These are phyloP conservation scores for Dillenia turbinata DNA, from an alignment of 164 flowering plant species.

Conservation along the genomic window DNA sequence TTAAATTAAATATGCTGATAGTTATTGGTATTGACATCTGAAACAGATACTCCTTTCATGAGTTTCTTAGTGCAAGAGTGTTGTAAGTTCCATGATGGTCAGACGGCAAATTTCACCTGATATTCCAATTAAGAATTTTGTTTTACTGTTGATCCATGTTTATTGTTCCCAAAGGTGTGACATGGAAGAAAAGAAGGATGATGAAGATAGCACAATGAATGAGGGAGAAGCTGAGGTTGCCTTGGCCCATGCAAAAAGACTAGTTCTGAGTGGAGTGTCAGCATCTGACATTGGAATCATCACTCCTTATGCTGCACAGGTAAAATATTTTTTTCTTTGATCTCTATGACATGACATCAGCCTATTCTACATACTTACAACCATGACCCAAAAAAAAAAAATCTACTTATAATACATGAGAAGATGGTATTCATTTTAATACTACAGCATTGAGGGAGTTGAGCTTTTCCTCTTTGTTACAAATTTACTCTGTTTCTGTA, in stretches of 20 bases:
- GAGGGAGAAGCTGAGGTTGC: conserved; percentile 99
- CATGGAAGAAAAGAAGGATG: conserved; percentile 99
- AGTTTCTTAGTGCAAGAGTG: conserved; percentile 1
- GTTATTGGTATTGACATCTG: too few species aligned
- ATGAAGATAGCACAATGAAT: conserved; percentile 95
- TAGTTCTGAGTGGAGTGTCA: conserved; percentile 71
- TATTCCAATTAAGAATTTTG: neutral
- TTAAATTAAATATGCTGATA: too few species aligned
- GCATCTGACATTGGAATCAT: conserved; percentile 93
- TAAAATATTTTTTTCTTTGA: conserved; percentile 11
- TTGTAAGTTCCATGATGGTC: neutral
- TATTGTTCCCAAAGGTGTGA: conserved; percentile 59
- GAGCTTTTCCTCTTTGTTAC: neutral
- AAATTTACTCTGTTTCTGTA: conserved; percentile 14
- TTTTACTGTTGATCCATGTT: neutral
- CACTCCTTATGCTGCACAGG: conserved; percentile 98
- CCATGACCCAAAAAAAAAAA: too few species aligned
- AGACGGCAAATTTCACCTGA: neutral
- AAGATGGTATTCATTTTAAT: too few species aligned
- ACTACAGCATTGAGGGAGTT: too few species aligned
- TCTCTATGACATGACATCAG: neutral
- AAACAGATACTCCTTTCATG: too few species aligned
- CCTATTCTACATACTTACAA: too few species aligned
- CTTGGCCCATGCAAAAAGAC: conserved; percentile 88
- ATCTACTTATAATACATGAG: too few species aligned